A percentile compares a stretch with the other conserved stretches of the same genome.
phyloP scores from a whole-genome alignment of 345 rosid species.

The Luvunga scandens region DNA sequence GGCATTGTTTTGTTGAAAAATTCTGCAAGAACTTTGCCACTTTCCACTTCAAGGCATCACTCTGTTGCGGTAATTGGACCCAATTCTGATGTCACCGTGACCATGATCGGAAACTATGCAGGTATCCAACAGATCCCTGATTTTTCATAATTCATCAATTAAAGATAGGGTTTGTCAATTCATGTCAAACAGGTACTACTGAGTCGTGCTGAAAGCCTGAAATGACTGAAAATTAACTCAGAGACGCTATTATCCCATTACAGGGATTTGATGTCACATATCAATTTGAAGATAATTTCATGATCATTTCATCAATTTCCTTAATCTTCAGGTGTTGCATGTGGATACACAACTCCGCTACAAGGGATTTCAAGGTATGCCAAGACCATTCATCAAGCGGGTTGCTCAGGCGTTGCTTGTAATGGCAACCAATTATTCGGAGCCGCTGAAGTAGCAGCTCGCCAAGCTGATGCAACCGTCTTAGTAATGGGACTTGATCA shows the following conservation, averaged over 20 bases:
- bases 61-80: conserved; percentile 89
- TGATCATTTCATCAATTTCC: background rate
- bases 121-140: conserved; percentile 31
- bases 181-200: too few relatives aligned
- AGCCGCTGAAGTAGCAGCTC: conserved; percentile 58
- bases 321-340: conserved; percentile 52
- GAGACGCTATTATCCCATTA: background rate
- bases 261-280: background rate
- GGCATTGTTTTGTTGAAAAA: conserved; percentile 83
- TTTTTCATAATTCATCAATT: too few relatives aligned
- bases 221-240: too few relatives aligned
- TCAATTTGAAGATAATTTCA: background rate
- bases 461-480: conserved; percentile 67
- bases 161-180: too few relatives aligned
- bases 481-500: conserved; percentile 92
- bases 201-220: too few relatives aligned
- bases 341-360: conserved; percentile 67
- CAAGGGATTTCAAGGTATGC: conserved; percentile 68
- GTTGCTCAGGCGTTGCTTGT: conserved; percentile 65
- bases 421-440: conserved; percentile 35
- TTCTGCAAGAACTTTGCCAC: conserved; percentile 44
- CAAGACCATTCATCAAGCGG: conserved; percentile 53
- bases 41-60: conserved; percentile 51
- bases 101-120: conserved; percentile 99
- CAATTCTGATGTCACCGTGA: conserved; percentile 75